Evolutionary conservation across 768 basidiomycete genomes (phyloP).

Genomic region (Naganishia kalamii): DNA sequence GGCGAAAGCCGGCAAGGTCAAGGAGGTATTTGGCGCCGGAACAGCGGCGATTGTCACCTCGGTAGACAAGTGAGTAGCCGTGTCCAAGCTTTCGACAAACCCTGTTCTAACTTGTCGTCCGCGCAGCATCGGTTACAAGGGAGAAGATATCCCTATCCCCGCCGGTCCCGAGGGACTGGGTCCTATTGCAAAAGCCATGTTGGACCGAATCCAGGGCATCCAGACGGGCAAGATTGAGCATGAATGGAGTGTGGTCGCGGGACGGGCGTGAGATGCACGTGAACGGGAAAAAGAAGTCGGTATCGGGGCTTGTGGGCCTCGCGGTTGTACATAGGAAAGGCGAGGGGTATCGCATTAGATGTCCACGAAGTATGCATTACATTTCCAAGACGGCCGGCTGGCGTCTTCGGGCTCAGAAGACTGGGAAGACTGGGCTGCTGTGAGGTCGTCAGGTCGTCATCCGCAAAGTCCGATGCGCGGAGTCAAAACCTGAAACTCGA

Average conservation of each 20-base stretch:
- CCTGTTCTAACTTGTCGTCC: background rate
- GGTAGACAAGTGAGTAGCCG: conserved; percentile 41
- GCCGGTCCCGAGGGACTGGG: conserved; percentile 71
- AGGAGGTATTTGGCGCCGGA: conserved; percentile 80
- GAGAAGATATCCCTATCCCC: conserved; percentile 57
- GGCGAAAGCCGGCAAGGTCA: conserved; percentile 58
- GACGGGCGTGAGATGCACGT: background rate
- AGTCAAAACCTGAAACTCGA: background rate
- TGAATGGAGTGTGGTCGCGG: conserved; percentile 60
- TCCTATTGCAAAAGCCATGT: conserved; percentile 64
- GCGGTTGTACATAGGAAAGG: too few relatives aligned
- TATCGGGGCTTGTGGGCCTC: background rate
- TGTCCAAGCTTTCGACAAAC: background rate
- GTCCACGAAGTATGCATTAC: too few relatives aligned
- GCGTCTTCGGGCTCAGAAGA: background rate
- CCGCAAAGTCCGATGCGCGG: background rate
- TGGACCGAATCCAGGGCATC: conserved; percentile 66
- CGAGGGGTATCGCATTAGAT: too few relatives aligned
- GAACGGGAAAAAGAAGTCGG: background rate
- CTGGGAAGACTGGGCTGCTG: background rate
- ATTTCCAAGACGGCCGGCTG: background rate
- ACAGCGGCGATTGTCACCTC: conserved; percentile 53
- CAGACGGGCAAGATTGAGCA: conserved; percentile 66
- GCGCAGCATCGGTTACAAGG: conserved; percentile 56
- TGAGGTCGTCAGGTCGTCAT: too few relatives aligned